Evolutionary conservation across 2,329 filamentous ascomycete genomes (phyloP), one percentile per base, ranked within the genome.

Genomic region (Phialocephala subalpina): DNA sequence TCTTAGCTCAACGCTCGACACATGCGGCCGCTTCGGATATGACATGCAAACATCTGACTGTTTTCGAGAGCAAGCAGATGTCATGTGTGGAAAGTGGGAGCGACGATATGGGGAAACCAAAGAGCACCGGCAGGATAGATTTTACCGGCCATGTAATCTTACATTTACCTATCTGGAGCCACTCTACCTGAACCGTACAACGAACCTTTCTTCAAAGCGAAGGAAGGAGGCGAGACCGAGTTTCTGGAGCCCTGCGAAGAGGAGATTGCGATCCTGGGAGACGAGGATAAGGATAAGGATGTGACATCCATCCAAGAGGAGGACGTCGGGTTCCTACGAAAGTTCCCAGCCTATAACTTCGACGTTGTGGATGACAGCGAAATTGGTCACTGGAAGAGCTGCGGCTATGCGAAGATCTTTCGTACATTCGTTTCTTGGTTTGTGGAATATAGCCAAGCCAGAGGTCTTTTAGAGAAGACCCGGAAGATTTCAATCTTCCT

Each of bases 391-490:
- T 68, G 66, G 66, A 64, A 57, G 60, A 61, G 68, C 33, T 52
- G 42, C 61, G 61, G 66, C 53, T 68, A 68, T 56, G 68, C 68
- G 52, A 62, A 60, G 18, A 57, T 36, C 27, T 68, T 70, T 49
- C 63, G 68, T 33, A 58, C 61, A 16, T 68, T 68, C 20, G 65
- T 63, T 58, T 68, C 66, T 35, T 70, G 68, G 68, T 64, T 70
- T n/a, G 57, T 70, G 42, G 56, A 67, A 38, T 66, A 70, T 67
- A 63, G 66, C 64, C 66, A 60, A 60, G 61, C 36, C 53, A 66
- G 68, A 63, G 67, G 20, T 61, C 62, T 22, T 59, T 69, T n/a
- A 62, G 58, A 63, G 57, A 67, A 65, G 29, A 69, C 38, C 14
- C 12, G 62, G 38, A 68, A 56, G 16, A 63, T 65, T 25, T 61